A percentile compares a stretch with the other conserved stretches of the same genome.
phyloP scores from a whole-genome alignment of 2,329 filamentous ascomycete species.

The Penicillium sp. region DNA sequence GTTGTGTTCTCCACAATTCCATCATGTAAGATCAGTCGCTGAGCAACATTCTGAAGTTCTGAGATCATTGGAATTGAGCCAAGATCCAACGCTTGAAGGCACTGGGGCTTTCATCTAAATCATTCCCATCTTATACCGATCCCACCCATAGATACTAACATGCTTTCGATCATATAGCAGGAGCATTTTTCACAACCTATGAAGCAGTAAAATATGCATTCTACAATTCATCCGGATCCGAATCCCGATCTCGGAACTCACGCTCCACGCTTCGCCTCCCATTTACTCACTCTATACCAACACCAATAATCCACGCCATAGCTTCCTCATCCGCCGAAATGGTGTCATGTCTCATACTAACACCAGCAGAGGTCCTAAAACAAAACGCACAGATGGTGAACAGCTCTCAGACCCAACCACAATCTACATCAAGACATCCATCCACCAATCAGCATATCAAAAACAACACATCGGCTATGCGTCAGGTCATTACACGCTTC shows the following conservation, averaged over 20 bases:
- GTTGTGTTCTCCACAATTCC: constrained; percentile 85
- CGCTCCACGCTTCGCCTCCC: constrained; percentile 15
- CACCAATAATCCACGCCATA: constrained; percentile 68
- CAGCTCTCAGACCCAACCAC: constrained; percentile 4
- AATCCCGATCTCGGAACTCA: neutral
- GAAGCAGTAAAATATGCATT: constrained; percentile 71
- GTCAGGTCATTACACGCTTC: constrained; percentile 59
- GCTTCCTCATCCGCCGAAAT: constrained; percentile 78
- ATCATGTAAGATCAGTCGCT: constrained; percentile 56
- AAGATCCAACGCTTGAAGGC: no score
- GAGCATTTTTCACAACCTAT: constrained; percentile 87
- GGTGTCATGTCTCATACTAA: constrained; percentile 81
- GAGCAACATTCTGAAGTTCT: no score
- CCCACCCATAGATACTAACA: neutral
- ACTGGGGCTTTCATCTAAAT: neutral
- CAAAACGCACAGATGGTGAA: constrained; percentile 87
- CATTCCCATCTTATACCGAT: no score
- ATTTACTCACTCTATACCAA: constrained; percentile 54
- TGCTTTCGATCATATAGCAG: constrained; percentile 53
- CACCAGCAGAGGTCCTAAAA: constrained; percentile 87
- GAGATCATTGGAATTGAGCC: no score
- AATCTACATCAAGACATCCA: constrained; percentile 14
- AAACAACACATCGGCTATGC: constrained; percentile 47
- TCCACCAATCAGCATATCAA: neutral
- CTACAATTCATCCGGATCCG: constrained; percentile 46